Evolutionary conservation across 495 filamentous ascomycete genomes (phyloP).

Genomic region (Hypoxylon lienhwacheense): DNA sequence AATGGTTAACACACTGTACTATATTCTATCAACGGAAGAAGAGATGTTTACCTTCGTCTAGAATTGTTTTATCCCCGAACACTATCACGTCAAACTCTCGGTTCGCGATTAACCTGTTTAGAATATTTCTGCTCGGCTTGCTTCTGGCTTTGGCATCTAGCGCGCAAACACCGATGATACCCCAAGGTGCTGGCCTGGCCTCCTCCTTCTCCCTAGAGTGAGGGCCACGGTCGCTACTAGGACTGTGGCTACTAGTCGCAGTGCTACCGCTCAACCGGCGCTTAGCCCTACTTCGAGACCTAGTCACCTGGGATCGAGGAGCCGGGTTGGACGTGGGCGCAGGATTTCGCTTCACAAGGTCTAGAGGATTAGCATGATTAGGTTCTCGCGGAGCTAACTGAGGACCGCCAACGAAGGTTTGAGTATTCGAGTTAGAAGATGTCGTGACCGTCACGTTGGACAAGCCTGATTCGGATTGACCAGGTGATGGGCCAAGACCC

Average conservation of each 20-base stretch:
- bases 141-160: constrained; percentile 94
- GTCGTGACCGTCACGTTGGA: constrained; percentile 60
- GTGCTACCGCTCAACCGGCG: constrained; percentile 77
- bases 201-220: constrained; percentile 53
- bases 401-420: constrained; percentile 38
- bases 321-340: constrained; percentile 30
- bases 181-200: constrained; percentile 52
- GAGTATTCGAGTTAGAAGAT: constrained; percentile 44
- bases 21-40: constrained; percentile 3
- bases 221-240: constrained; percentile 56
- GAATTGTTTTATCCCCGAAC: constrained; percentile 97
- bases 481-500: constrained; percentile 35
- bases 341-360: constrained; percentile 40
- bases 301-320: constrained; percentile 50
- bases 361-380: constrained; percentile 39
- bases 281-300: constrained; percentile 73
- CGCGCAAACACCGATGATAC: constrained; percentile 87
- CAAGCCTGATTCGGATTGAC: constrained; percentile 53
- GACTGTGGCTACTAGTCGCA: constrained; percentile 69
- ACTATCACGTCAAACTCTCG: constrained; percentile 95
- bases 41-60: constrained; percentile 73
- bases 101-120: constrained; percentile 85
- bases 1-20: constrained; percentile 20
- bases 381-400: constrained; percentile 51
- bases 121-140: constrained; percentile 92